Conservation (phyloP, 1,139 yeast species). For the Geotrichum fermentans region DNA sequence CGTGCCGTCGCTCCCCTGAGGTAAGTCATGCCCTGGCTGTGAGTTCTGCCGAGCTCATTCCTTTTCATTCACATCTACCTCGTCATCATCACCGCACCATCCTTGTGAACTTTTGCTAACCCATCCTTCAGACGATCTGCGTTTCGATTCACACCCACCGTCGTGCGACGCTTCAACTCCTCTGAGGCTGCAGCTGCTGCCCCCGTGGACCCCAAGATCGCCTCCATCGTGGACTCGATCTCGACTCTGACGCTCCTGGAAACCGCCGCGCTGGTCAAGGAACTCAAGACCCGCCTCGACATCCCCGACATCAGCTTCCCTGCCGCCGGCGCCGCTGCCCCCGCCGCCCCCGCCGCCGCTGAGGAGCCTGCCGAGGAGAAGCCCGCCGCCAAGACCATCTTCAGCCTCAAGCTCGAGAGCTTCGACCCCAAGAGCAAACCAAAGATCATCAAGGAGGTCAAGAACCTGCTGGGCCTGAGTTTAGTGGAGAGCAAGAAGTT, state of each 20-base stretch:
- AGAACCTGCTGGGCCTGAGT: constrained; percentile 83
- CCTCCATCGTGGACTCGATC: constrained; percentile 83
- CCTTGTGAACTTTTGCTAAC: neutral
- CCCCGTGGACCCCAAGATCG: constrained; percentile 82
- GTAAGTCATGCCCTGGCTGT: no score
- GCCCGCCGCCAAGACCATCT: constrained; percentile 89
- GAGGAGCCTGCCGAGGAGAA: constrained; percentile 76
- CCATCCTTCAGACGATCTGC: constrained; percentile 16
- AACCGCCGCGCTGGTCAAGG: constrained; percentile 77
- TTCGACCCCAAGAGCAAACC: constrained; percentile 96
- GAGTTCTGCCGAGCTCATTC: no score
- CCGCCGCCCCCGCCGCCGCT: constrained; percentile 65
- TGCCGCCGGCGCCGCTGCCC: constrained; percentile 60
- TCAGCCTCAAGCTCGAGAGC: constrained; percentile 83
- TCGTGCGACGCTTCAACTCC: constrained; percentile 45
- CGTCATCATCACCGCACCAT: neutral
- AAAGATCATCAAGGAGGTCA: constrained; percentile 94
- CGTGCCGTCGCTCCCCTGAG: constrained; percentile 33
- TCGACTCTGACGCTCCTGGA: constrained; percentile 84
- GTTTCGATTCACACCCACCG: constrained; percentile 6
- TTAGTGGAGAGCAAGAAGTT: constrained; percentile 96
- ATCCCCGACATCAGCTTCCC: constrained; percentile 92
- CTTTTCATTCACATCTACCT: neutral
- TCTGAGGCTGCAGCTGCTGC: constrained; percentile 43
- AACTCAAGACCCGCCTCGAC: constrained; percentile 79